Evolutionary conservation across 129 eudicot species (phyloP), one percentile per base, ranked within the genome.

Genomic region (Ambrosia trifida): DNA sequence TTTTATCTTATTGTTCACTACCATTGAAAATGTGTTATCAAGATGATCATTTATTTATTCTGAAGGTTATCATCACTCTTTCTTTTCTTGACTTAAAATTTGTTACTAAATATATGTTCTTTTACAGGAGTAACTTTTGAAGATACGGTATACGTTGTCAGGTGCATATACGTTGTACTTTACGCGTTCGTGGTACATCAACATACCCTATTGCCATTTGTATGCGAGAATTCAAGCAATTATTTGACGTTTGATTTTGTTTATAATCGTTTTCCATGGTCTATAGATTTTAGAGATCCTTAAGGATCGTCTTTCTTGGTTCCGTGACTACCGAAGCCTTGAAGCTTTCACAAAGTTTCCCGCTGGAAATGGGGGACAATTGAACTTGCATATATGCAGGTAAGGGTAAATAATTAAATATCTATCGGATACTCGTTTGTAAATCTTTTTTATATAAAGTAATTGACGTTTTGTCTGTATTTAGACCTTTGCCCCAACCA

Each of bases 331-430:
- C 70, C 95, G 97, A 35, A 85, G 78, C 81, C 80, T 88, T 67
- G 96, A 91, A 73, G 82, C 88, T 49, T 76, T 81, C 70, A 83
- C 86, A 70, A 80, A 83, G 64, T 88, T 91, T 32, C 96, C 97
- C n/a, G 88, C 97, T 32, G 95, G 89, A 81, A 91, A 91, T 70
- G 97, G 97, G 96, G 97, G 76, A 91, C 96, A 54, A 88, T 91
- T 4, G 97, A 91, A 88, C 91, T 91, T 66, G 80, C 85, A 41
- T 91, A 88, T 65, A 88, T 85, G 81, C 97, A 91, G 95, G 97
- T 90, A 58, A 17, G 16, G 65, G 18, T n/a, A 19, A 19, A 71
- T 4, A 59, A 8, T 11, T 3, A 28, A 44, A 16, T 69, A 38
- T 12, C 14, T 18, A 49, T 53, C 17, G 2, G 8, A 45, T 40